Evolutionary conservation across 2,329 filamentous ascomycete genomes (phyloP).

Genomic region (Aspergillus uvarum): DNA sequence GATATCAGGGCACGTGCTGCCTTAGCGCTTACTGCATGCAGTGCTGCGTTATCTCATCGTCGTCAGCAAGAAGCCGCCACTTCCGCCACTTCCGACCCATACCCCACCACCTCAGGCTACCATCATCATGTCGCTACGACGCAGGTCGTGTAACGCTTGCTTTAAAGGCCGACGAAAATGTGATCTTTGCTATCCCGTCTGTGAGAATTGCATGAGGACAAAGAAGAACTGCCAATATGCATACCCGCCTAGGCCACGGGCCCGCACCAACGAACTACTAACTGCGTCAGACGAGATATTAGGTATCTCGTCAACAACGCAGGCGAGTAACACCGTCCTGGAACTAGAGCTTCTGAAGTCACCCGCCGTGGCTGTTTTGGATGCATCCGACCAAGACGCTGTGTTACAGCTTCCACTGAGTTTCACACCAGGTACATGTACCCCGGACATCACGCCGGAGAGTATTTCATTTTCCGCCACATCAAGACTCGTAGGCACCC

Average conservation of each 20-base stretch:
- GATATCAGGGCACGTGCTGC: too few species aligned
- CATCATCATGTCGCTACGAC: constrained; percentile 5
- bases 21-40: too few species aligned
- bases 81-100: not conserved
- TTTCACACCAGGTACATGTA: not conserved
- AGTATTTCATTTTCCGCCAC: not conserved
- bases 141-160: constrained; percentile 7
- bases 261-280: not conserved
- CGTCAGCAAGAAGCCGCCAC: not conserved
- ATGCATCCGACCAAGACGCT: not conserved
- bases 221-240: constrained; percentile 6
- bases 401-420: not conserved
- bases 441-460: not conserved
- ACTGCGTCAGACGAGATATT: not conserved
- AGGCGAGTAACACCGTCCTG: not conserved
- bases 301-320: not conserved
- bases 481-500: not conserved
- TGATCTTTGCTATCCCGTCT: constrained; percentile 1
- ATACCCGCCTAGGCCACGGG: not conserved
- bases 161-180: constrained; percentile 7
- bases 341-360: not conserved
- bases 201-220: constrained; percentile 2
- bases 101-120: not conserved
- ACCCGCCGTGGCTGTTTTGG: not conserved
- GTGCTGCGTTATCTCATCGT: too few species aligned